Evolutionary conservation across 2,329 filamentous ascomycete species (phyloP).

Genomic region (Arachnopeziza araneosa): DNA sequence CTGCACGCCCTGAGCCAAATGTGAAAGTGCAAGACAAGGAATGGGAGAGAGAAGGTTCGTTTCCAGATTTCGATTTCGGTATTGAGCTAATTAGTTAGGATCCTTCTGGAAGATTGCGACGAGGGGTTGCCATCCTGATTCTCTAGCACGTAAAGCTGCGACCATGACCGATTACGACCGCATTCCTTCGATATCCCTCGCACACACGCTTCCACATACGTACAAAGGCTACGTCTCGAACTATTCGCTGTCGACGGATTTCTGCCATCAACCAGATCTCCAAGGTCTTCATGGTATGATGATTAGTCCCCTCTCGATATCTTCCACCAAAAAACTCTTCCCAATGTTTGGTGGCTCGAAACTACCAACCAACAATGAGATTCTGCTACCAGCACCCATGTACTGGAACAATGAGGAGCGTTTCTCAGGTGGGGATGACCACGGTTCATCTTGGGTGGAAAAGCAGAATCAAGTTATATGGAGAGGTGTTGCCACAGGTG

Average conservation of each 20-base stretch:
- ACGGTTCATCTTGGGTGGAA: conserved; percentile 50
- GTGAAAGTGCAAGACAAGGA: conserved; percentile 9
- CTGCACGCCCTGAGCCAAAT: conserved; percentile 31
- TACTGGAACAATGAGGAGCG: conserved; percentile 56
- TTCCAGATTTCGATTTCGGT: conserved; percentile 35
- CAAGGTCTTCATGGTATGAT: conserved; percentile 49
- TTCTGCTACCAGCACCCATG: conserved; percentile 58
- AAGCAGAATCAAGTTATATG: conserved; percentile 54
- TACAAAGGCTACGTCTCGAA: conserved; percentile 37
- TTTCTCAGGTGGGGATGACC: conserved; percentile 51
- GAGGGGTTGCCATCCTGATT: conserved; percentile 57
- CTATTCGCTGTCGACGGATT: conserved; percentile 38
- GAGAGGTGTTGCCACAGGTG: conserved; percentile 61
- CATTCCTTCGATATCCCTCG: conserved; percentile 44
- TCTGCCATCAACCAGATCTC: conserved; percentile 49
- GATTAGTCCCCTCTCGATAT: conserved; percentile 46
- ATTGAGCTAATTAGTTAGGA: conserved; percentile 43
- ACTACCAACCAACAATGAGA: conserved; percentile 57
- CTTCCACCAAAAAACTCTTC: conserved; percentile 48
- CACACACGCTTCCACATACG: conserved; percentile 36
- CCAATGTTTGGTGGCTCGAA: conserved; percentile 60
- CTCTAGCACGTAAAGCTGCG: conserved; percentile 47
- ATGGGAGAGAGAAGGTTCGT: conserved; percentile 20
- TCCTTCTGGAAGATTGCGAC: conserved; percentile 53
- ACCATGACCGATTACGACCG: conserved; percentile 40